These are phyloP conservation scores for Candida corydali DNA, from an alignment of 805 yeast genomes.

Conservation along the genomic window DNA sequence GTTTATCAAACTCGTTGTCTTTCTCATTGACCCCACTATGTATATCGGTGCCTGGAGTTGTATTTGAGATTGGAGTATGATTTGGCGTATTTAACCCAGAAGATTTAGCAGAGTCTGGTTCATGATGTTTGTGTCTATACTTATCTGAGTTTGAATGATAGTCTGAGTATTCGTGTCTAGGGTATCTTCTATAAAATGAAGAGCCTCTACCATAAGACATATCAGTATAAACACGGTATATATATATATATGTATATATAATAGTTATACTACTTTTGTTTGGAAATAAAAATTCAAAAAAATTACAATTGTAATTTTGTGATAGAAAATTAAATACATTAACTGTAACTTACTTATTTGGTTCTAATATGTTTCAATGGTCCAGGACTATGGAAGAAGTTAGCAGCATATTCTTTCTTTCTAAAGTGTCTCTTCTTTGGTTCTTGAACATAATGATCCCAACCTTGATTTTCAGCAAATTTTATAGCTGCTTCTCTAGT, in stretches of 20 bases:
- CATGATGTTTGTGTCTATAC: not conserved
- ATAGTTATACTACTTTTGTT: no score
- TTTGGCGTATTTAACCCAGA: slow-evolving; percentile 6
- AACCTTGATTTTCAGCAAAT: slow-evolving; percentile 81
- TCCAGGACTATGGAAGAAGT: slow-evolving; percentile 65
- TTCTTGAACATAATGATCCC: slow-evolving; percentile 80
- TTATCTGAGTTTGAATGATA: not conserved
- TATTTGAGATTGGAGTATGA: not conserved
- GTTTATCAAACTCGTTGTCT: slow-evolving; percentile 25
- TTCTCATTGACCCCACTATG: slow-evolving; percentile 27
- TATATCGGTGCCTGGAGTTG: slow-evolving; percentile 26
- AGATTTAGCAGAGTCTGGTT: not conserved
- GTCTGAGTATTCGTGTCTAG: slow-evolving; percentile 3
- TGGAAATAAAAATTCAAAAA: not conserved
- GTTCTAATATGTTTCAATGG: slow-evolving; percentile 80
- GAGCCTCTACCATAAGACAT: slow-evolving; percentile 6
- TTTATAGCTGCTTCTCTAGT: slow-evolving; percentile 71
- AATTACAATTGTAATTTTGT: not conserved
- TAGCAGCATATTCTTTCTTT: slow-evolving; percentile 69
- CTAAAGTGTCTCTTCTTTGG: slow-evolving; percentile 72
- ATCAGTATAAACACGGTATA: not conserved
- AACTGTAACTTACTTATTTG: no score
- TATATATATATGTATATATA: no score
- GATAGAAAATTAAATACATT: not conserved
- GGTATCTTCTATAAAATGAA: slow-evolving; percentile 1